Percentiles rank a stretch among this genome's conserved stretches.
Conservation (phyloP, 768 basidiomycete species). For the Boletellus emodensis region DNA sequence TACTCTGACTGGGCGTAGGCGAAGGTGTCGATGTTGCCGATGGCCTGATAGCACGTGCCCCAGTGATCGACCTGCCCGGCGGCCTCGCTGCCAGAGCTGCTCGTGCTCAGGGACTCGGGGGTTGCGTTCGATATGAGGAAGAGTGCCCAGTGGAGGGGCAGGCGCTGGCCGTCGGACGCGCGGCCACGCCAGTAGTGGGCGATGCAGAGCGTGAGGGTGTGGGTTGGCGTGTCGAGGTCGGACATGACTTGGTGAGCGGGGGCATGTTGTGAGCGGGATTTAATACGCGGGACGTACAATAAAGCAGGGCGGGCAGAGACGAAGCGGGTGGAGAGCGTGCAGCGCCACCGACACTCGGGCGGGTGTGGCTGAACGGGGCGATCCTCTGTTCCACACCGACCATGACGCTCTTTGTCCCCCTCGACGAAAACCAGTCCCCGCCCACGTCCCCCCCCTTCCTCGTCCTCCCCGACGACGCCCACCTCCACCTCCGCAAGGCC, state of each 20-base stretch:
- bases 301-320: constrained; percentile 9
- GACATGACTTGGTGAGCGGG: constrained; percentile 13
- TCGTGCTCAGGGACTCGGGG: constrained; percentile 15
- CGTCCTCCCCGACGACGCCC: constrained; percentile 41
- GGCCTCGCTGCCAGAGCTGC: constrained; percentile 20
- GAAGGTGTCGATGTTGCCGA: constrained; percentile 29
- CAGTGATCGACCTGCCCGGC: constrained; percentile 27
- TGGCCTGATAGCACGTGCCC: constrained; percentile 29
- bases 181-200: constrained; percentile 30
- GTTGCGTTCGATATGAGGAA: constrained; percentile 27
- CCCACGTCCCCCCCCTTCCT: constrained; percentile 58
- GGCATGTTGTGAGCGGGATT: background rate
- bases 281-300: constrained; percentile 13
- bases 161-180: constrained; percentile 16
- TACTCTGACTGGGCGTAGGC: constrained; percentile 23
- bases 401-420: constrained; percentile 66
- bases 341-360: constrained; percentile 25
- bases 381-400: constrained; percentile 19
- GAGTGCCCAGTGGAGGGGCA: constrained; percentile 31
- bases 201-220: constrained; percentile 24
- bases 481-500: constrained; percentile 47
- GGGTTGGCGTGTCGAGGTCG: constrained; percentile 2
- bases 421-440: constrained; percentile 44
- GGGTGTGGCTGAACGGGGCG: no score
- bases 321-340: constrained; percentile 22